Evolutionary conservation across 2,329 filamentous ascomycete genomes (phyloP), one percentile per base, ranked within the genome.

Genomic region (Ceratocystis eucalypticola): DNA sequence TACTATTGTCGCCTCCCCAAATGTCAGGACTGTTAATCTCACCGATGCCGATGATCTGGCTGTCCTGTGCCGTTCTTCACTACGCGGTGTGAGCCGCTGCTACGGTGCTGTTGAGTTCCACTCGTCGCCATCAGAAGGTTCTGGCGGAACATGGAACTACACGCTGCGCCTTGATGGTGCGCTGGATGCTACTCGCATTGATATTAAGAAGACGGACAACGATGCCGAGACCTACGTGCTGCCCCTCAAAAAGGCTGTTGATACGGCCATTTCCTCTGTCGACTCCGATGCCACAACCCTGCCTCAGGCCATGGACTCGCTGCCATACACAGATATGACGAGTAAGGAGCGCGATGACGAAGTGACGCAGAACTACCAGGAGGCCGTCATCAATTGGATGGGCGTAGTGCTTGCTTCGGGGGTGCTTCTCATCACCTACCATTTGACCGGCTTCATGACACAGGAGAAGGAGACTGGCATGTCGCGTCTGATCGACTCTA

Each of bases 401-500:
- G 90, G 81, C 17, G 85, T 95, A 22, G 86, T 86, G 0, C 91
- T 95, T 72, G 85, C 95, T 71, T 84, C 91, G 62, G 88, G 86
- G 22, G 82, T 94, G 65, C 85, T 94, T 59, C 90, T 89, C 65
- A 83, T 96, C 30, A 87, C 87, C 46, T 96, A 96, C 73, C 91
- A 96, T 72, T 79, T 96, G 66, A 89, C 90, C 0, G 92, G 92
- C 7, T 85, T 92, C 71, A 87, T 96, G 73, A 91, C 92, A 6
- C 85, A 86, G 1, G 92, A 96, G 76, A 81, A 92, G 66, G 92
- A 96, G 77, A 80, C 85, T 17, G 92, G 91, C 67, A 94, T 96
- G 82, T 89, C 89, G 3, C 89, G 91, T 69, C 79, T 96, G 33
- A 84, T 96, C 55, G 92, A 96, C 75, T 88, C 90, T 65, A 96